Percentiles rank a stretch among this genome's conserved stretches.
phyloP scores from a whole-genome alignment of 495 filamentous ascomycete genomes.

The Recurvomyces mirabilis region DNA sequence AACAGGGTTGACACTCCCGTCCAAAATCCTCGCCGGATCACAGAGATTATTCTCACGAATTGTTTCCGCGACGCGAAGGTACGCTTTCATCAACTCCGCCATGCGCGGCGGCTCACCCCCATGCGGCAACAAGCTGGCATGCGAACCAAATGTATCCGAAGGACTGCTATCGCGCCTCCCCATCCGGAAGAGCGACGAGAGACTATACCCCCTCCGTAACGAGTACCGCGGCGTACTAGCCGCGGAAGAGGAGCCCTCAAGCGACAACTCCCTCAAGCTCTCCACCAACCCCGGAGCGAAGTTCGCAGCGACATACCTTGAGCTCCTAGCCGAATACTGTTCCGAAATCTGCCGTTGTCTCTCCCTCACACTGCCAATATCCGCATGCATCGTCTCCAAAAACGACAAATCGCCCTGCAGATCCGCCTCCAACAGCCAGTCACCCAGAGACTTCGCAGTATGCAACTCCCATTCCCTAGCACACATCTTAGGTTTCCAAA shows the following conservation, averaged over 20 bases:
- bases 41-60: slow-evolving; percentile 58
- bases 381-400: neutral
- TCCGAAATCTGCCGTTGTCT: slow-evolving; percentile 6
- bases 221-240: slow-evolving; percentile 1
- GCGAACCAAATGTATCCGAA: no score
- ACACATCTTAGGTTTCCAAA: slow-evolving; percentile 79
- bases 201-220: slow-evolving; percentile 9
- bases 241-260: neutral
- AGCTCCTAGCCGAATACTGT: slow-evolving; percentile 11
- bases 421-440: slow-evolving; percentile 8
- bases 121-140: neutral
- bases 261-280: slow-evolving; percentile 9
- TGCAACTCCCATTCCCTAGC: slow-evolving; percentile 18
- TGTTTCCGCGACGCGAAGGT: slow-evolving; percentile 68
- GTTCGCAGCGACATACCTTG: slow-evolving; percentile 8
- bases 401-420: slow-evolving; percentile 4
- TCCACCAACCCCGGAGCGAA: slow-evolving; percentile 14
- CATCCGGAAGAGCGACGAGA: slow-evolving; percentile 6
- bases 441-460: slow-evolving; percentile 10
- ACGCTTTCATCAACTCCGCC: slow-evolving; percentile 64
- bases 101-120: slow-evolving; percentile 31
- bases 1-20: slow-evolving; percentile 57
- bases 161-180: no score
- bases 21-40: slow-evolving; percentile 40
- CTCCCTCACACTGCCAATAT: neutral